phyloP scores from a whole-genome alignment of 164 flowering plant species.

The Nymphaea colorata region DNA sequence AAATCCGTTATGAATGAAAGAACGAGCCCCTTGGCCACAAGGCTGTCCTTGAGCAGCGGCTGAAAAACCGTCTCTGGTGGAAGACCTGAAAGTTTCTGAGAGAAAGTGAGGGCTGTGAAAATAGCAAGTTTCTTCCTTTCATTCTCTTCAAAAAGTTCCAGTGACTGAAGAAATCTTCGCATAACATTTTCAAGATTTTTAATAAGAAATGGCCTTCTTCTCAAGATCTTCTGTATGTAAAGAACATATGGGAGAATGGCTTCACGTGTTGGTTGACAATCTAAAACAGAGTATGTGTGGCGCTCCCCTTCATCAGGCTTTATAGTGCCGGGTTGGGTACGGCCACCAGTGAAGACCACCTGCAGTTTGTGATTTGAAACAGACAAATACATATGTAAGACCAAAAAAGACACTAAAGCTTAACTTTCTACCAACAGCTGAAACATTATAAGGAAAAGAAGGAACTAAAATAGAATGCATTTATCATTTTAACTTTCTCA shows the following conservation, averaged over 20 bases:
- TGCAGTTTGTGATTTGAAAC: constrained; percentile 13
- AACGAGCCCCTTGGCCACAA: constrained; percentile 92
- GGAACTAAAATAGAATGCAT: no score
- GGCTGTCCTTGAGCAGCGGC: constrained; percentile 92
- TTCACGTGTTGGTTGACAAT: constrained; percentile 78
- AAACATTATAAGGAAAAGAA: constrained; percentile 1
- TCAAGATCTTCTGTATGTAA: constrained; percentile 79
- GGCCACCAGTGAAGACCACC: constrained; percentile 94
- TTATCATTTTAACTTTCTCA: no score
- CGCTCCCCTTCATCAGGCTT: constrained; percentile 99
- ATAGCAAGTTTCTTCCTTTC: constrained; percentile 93
- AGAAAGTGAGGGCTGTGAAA: constrained; percentile 94
- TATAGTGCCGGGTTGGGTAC: constrained; percentile 95
- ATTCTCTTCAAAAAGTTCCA: constrained; percentile 96
- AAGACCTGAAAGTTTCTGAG: constrained; percentile 94
- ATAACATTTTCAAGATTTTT: constrained; percentile 98
- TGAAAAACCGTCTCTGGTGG: constrained; percentile 98
- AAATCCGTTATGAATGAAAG: constrained; percentile 84
- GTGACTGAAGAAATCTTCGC: constrained; percentile 84
- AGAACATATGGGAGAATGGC: constrained; percentile 80
- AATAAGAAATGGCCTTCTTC: constrained; percentile 86
- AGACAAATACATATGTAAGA: no score
- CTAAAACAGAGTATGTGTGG: constrained; percentile 74
- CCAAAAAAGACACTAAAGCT: no score
- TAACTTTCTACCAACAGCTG: no score